These are phyloP conservation scores for Leccinum disarticulatum DNA, from an alignment of 768 basidiomycete genomes.

Conservation along the genomic window DNA sequence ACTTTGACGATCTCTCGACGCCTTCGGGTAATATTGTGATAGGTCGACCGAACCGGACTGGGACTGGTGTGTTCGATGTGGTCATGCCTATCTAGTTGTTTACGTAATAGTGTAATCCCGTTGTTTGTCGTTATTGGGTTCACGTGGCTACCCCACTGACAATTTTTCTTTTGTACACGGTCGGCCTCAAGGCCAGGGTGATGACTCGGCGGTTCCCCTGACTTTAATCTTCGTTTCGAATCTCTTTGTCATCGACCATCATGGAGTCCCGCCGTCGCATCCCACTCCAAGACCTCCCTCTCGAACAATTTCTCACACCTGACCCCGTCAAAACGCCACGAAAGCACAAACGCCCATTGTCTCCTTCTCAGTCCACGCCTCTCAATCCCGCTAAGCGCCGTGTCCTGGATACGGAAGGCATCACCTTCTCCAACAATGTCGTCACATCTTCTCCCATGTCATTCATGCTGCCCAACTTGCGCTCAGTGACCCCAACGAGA, in stretches of 20 bases:
- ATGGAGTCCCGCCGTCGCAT: constrained; percentile 36
- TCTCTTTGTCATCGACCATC: neutral
- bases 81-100: constrained; percentile 47
- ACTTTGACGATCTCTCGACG: constrained; percentile 89
- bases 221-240: constrained; percentile 18
- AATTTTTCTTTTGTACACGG: constrained; percentile 18
- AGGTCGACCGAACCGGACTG: constrained; percentile 83
- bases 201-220: constrained; percentile 26
- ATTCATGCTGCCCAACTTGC: constrained; percentile 28
- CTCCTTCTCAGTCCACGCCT: constrained; percentile 48
- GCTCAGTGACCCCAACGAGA: constrained; percentile 30
- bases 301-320: constrained; percentile 51
- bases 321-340: constrained; percentile 28
- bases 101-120: constrained; percentile 8
- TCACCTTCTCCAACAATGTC: constrained; percentile 34
- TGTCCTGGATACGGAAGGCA: constrained; percentile 55
- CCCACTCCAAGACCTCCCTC: constrained; percentile 60
- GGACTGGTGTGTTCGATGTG: constrained; percentile 95
- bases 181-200: constrained; percentile 22
- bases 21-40: constrained; percentile 92
- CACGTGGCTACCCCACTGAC: constrained; percentile 6
- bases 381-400: constrained; percentile 71
- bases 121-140: constrained; percentile 26
- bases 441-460: constrained; percentile 29
- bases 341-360: constrained; percentile 61